Evolutionary conservation across 2,329 filamentous ascomycete species (phyloP).

Genomic region (Clarireedia hainanense): DNA sequence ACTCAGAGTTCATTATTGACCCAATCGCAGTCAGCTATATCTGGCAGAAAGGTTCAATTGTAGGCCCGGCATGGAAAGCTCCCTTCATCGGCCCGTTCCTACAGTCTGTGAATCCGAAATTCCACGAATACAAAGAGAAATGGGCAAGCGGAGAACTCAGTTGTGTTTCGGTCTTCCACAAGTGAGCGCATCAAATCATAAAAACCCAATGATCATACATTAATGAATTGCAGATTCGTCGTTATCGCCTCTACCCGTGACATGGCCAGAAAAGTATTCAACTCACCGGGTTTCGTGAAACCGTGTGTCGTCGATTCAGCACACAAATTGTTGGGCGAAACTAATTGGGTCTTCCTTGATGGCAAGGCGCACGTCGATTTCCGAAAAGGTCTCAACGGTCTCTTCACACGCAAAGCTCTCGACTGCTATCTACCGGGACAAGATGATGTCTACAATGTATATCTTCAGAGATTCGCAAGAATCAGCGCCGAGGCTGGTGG

Average conservation of each 20-base stretch:
- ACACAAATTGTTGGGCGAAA: slow-evolving; percentile 81
- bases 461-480: slow-evolving; percentile 72
- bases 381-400: slow-evolving; percentile 88
- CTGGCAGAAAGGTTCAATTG: slow-evolving; percentile 66
- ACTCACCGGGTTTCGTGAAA: slow-evolving; percentile 85
- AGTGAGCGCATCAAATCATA: slow-evolving; percentile 48
- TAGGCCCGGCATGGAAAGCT: slow-evolving; percentile 66
- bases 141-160: slow-evolving; percentile 87
- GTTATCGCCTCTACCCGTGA: slow-evolving; percentile 93
- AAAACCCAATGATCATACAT: background rate
- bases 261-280: slow-evolving; percentile 94
- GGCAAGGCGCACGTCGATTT: slow-evolving; percentile 94
- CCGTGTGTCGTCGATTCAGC: slow-evolving; percentile 94
- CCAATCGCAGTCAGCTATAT: slow-evolving; percentile 59
- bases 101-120: slow-evolving; percentile 84
- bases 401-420: slow-evolving; percentile 88
- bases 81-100: slow-evolving; percentile 95
- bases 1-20: slow-evolving; percentile 7
- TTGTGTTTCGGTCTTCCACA: slow-evolving; percentile 98
- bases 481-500: slow-evolving; percentile 64
- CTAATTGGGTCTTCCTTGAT: slow-evolving; percentile 97
- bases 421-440: slow-evolving; percentile 84
- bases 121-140: slow-evolving; percentile 83
- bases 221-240: slow-evolving; percentile 62
- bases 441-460: slow-evolving; percentile 83